These are phyloP conservation scores for Tetrahymena thermophila DNA, from an alignment of 73 alveolate genomes.

Conservation along the genomic window DNA sequence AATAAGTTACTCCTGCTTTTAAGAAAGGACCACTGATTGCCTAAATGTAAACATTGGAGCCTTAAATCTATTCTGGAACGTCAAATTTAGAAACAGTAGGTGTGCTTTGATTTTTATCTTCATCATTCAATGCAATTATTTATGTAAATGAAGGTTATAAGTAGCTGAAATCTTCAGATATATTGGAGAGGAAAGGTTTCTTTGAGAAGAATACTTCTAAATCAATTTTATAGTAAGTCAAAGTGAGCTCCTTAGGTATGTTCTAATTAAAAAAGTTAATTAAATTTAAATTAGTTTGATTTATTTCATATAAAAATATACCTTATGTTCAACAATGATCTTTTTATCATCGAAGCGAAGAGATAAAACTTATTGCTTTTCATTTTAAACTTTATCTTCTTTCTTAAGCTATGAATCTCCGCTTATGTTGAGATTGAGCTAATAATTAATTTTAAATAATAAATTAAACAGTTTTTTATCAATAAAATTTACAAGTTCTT, in stretches of 20 bases:
- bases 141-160: constrained; percentile 59
- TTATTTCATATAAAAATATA: neutral
- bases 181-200: constrained; percentile 75
- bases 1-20: constrained; percentile 61
- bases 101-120: neutral
- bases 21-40: constrained; percentile 41
- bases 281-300: neutral
- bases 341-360: constrained; percentile 54
- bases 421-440: constrained; percentile 21
- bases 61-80: constrained; percentile 67
- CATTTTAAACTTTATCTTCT: constrained; percentile 12
- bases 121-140: constrained; percentile 15
- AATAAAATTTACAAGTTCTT: neutral
- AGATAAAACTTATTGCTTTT: constrained; percentile 45
- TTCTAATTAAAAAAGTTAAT: constrained; percentile 33
- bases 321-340: constrained; percentile 46
- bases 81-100: neutral
- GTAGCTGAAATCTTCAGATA: constrained; percentile 66
- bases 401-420: constrained; percentile 43
- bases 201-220: constrained; percentile 81
- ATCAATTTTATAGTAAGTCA: constrained; percentile 74
- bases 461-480: neutral
- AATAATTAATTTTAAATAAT: neutral
- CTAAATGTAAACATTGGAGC: constrained; percentile 70
- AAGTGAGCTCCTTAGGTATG: constrained; percentile 43